phyloP scores from a whole-genome alignment of 306 rosid species.

The Cucumis hystrix region DNA sequence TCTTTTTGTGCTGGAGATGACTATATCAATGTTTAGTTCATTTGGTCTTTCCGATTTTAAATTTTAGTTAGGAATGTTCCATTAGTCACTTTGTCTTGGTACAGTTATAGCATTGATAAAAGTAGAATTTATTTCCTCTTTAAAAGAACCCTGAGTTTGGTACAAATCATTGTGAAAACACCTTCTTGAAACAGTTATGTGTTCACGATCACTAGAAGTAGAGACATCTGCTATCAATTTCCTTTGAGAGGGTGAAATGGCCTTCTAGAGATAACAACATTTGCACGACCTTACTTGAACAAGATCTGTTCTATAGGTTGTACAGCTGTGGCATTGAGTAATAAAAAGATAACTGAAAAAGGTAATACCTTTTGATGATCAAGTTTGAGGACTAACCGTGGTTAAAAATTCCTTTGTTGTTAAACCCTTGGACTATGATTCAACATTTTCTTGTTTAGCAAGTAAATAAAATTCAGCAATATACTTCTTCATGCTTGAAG shows the following conservation, averaged over 20 bases:
- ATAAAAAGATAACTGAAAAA: background rate
- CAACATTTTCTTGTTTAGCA: background rate
- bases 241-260: background rate
- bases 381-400: background rate
- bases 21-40: background rate
- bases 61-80: background rate
- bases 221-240: background rate
- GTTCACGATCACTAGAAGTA: background rate
- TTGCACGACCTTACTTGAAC: background rate
- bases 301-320: no score
- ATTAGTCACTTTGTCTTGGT: background rate
- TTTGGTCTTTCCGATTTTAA: background rate
- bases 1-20: background rate
- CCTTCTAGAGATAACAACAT: background rate
- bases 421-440: background rate
- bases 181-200: background rate
- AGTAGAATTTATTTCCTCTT: background rate
- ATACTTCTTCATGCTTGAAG: background rate
- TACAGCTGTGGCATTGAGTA: no score
- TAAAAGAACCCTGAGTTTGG: background rate
- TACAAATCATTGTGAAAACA: background rate
- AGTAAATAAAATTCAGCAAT: background rate
- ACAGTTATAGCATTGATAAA: background rate
- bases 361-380: background rate
- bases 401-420: background rate